A percentile compares a stretch with the other conserved stretches of the same genome.
Evolutionary conservation across 441 rosid species (phyloP).

Genomic region (Lepidium campestre): DNA sequence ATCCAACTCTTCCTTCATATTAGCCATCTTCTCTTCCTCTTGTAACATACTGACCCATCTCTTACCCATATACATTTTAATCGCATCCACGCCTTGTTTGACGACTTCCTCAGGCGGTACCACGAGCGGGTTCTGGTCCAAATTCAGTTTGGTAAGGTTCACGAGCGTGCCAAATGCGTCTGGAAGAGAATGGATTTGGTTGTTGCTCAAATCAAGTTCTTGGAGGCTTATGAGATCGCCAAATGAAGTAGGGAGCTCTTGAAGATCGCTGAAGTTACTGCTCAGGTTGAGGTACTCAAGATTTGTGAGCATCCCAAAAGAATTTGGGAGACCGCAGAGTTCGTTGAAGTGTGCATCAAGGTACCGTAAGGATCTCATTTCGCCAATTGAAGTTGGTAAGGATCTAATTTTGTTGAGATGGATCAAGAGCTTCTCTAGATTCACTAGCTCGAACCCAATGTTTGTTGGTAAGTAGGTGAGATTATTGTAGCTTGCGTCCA

Average conservation of each 20-base stretch:
- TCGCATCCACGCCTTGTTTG: conserved; percentile 66
- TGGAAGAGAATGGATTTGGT: conserved; percentile 75
- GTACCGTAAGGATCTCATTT: conserved; percentile 56
- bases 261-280: conserved; percentile 76
- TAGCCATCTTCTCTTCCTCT: conserved; percentile 55
- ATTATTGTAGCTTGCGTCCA: conserved; percentile 79
- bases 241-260: conserved; percentile 66
- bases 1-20: conserved; percentile 42
- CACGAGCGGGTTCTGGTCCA: conserved; percentile 74
- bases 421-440: conserved; percentile 55
- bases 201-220: conserved; percentile 91
- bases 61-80: conserved; percentile 63
- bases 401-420: conserved; percentile 76
- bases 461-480: conserved; percentile 79
- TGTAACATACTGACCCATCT: conserved; percentile 53
- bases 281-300: conserved; percentile 77
- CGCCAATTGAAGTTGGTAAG: conserved; percentile 68
- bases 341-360: conserved; percentile 87
- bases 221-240: conserved; percentile 76
- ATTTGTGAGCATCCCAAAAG: conserved; percentile 57
- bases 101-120: conserved; percentile 64
- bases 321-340: conserved; percentile 54
- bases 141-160: conserved; percentile 54
- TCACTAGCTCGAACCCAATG: conserved; percentile 61
- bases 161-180: conserved; percentile 74